Evolutionary conservation across 805 yeast genomes (phyloP).

Genomic region (Ogataea trehalophila): DNA sequence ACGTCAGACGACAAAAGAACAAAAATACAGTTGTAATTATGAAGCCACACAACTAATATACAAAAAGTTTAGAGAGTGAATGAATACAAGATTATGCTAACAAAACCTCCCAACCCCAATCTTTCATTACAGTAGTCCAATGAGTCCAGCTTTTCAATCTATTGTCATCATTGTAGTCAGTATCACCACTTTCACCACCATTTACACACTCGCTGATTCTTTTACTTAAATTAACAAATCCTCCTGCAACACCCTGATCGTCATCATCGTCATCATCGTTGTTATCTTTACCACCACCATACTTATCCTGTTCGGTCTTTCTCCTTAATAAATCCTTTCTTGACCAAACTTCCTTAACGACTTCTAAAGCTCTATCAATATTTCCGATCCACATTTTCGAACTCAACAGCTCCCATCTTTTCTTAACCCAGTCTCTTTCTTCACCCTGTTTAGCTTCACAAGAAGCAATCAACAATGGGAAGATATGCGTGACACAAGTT

Average conservation of each 20-base stretch:
- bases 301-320: constrained; percentile 17
- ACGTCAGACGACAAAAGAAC: too few species aligned
- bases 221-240: constrained; percentile 21
- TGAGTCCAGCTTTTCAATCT: constrained; percentile 50
- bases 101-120: constrained; percentile 73
- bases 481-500: constrained; percentile 55
- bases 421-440: constrained; percentile 57
- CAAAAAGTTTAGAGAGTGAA: too few species aligned
- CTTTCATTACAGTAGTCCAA: constrained; percentile 68
- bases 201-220: constrained; percentile 32
- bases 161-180: constrained; percentile 27
- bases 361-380: constrained; percentile 60
- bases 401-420: constrained; percentile 51
- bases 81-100: constrained; percentile 35
- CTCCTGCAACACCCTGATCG: constrained; percentile 13
- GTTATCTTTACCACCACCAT: constrained; percentile 6
- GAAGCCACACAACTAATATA: too few species aligned
- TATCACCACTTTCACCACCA: constrained; percentile 34
- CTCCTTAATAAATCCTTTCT: constrained; percentile 46
- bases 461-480: constrained; percentile 59
- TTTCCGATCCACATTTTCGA: constrained; percentile 62
- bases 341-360: constrained; percentile 68
- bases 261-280: constrained; percentile 4
- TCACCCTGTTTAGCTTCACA: constrained; percentile 59
- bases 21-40: too few species aligned